Base-by-base conservation (phyloP, 2,329 filamentous ascomycete genomes). In the Endoconidiophora laricicola region DNA sequence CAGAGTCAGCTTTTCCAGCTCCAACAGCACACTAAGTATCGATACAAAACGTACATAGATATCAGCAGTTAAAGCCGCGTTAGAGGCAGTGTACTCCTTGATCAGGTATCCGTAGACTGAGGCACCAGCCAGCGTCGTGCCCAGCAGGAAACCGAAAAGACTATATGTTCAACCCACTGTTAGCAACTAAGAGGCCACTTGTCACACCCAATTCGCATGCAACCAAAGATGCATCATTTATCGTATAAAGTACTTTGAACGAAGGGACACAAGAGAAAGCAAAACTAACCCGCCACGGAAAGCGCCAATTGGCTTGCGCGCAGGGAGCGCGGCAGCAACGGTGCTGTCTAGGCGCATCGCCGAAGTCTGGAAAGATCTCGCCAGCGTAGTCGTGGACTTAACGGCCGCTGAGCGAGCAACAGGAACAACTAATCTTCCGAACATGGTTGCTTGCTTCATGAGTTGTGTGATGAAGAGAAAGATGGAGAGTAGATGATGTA, bases 41-140 rank as follows among this genome's bases (percentile, higher is more conserved):
- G 26, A 18, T 23, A 23, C 10, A n/a, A 18, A n/a, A 46, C 45
- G 16, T 46, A 52, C 44, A 38, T 52, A 50, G 23, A 48, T 49
- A 22, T 52, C 43, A 36, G 33, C 53, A 43, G 51, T 50, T 66
- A 96, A 71, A 61, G 95, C 75, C 68, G 94, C 85, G 69, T 95
- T 96, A 58, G 86, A 85, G 41, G 87, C 73, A 69, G 87, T 86
- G 72, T 95, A 96, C 66, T 96, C 88, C 63, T 90, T 79, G 59
- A 96, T 69, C 57, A 94, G 77, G 65, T 96, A 96, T 65, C 86
- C 87, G 70, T 95, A 96, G 59, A 93, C 83, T 52, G 78, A 81
- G 48, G 75, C 76, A 59, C 86, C 87, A 42, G 88, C 81, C 48
- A 86, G 70, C 44, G 83, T 81, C 55, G 83, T 80, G 57, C 90